phyloP scores from a whole-genome alignment of 805 yeast species.

The Saturnispora gosingensis region DNA sequence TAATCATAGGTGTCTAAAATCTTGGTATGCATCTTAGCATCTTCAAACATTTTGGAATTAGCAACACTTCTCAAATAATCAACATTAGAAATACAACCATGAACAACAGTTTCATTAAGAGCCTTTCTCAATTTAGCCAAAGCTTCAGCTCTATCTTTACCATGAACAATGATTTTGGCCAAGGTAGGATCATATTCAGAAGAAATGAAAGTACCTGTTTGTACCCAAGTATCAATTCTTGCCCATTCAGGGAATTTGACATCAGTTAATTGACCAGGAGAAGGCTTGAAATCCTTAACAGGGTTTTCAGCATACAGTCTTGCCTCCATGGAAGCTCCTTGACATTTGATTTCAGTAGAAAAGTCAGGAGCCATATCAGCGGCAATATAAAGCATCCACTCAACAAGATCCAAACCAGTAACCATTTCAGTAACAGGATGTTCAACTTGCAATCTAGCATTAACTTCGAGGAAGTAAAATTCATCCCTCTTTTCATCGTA shows the following conservation, averaged over 20 bases:
- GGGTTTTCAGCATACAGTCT: conserved; percentile 96
- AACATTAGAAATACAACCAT: conserved; percentile 83
- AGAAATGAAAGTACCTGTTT: conserved; percentile 76
- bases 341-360: conserved; percentile 42
- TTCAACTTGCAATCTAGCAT: conserved; percentile 94
- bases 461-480: conserved; percentile 91
- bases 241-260: conserved; percentile 85
- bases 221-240: conserved; percentile 91
- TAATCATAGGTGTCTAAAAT: conserved; percentile 76
- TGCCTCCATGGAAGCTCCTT: conserved; percentile 95
- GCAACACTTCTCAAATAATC: conserved; percentile 86
- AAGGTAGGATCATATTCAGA: conserved; percentile 95
- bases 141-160: conserved; percentile 81
- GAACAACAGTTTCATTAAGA: conserved; percentile 73
- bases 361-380: conserved; percentile 85
- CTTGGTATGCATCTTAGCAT: conserved; percentile 79
- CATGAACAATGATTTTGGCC: conserved; percentile 94
- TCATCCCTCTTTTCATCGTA: conserved; percentile 80
- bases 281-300: conserved; percentile 86
- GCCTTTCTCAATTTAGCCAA: conserved; percentile 69
- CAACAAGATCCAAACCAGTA: conserved; percentile 90
- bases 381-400: conserved; percentile 93
- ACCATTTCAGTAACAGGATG: conserved; percentile 96
- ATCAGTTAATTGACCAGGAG: conserved; percentile 89
- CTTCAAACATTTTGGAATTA: conserved; percentile 71